These are phyloP conservation scores for Hypsizygus marmoreus DNA, from an alignment of 768 basidiomycete species.

Conservation along the genomic window DNA sequence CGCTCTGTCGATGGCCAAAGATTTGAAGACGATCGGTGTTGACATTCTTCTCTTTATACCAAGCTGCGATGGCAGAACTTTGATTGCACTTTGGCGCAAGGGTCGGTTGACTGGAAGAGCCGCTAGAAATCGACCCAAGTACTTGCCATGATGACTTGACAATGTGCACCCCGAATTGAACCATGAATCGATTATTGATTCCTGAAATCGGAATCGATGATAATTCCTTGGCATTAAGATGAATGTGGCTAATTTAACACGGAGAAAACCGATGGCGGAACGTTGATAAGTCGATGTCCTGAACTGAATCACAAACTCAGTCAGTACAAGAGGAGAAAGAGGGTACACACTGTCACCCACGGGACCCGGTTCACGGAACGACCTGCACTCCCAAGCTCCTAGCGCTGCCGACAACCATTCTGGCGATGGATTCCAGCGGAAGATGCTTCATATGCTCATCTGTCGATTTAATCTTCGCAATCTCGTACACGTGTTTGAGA, in stretches of 20 bases:
- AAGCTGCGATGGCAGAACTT: constrained; percentile 10
- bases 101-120: constrained; percentile 4
- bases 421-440: constrained; percentile 83
- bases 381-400: constrained; percentile 88
- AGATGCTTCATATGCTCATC: constrained; percentile 90
- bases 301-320: constrained; percentile 11
- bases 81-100: constrained; percentile 10
- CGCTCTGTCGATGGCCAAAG: background rate
- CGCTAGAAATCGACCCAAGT: constrained; percentile 2
- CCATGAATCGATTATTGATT: constrained; percentile 10
- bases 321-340: constrained; percentile 8
- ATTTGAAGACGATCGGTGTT: constrained; percentile 3
- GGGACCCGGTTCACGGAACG: constrained; percentile 61
- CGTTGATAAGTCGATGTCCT: constrained; percentile 5
- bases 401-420: constrained; percentile 87
- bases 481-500: constrained; percentile 98
- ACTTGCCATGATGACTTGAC: constrained; percentile 4
- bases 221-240: constrained; percentile 17
- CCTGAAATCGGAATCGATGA: constrained; percentile 12
- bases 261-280: constrained; percentile 13
- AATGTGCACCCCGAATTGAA: constrained; percentile 5
- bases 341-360: constrained; percentile 21
- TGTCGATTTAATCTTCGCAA: constrained; percentile 92
- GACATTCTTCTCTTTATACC: constrained; percentile 7
- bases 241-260: constrained; percentile 20